Evolutionary conservation across 2,329 filamentous ascomycete species (phyloP).

Genomic region (Scedosporium aurantiacum): DNA sequence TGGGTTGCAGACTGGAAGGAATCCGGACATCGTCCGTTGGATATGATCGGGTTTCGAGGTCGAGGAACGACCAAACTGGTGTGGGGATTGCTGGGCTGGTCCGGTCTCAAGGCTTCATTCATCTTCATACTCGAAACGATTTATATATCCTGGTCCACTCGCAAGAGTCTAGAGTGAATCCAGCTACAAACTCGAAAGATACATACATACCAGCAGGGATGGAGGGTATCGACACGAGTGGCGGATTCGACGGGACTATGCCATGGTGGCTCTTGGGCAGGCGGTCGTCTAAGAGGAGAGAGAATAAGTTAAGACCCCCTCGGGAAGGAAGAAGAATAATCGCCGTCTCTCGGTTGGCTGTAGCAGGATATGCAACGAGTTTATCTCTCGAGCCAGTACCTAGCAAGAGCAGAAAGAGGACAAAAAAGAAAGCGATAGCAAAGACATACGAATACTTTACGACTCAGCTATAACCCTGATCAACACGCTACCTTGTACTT

Average conservation of each 20-base stretch:
- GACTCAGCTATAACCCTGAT: slow-evolving; percentile 24
- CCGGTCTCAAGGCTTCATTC: background rate
- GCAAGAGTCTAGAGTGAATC: background rate
- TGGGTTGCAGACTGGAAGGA: background rate
- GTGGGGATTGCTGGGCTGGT: background rate
- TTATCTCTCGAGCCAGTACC: slow-evolving; percentile 27
- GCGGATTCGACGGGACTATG: background rate
- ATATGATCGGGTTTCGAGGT: background rate
- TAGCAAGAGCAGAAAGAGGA: slow-evolving; percentile 39
- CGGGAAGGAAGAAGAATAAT: background rate
- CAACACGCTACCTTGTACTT: slow-evolving; percentile 17
- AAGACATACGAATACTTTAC: slow-evolving; percentile 24
- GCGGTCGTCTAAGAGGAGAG: background rate
- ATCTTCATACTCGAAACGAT: background rate
- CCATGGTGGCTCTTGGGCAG: background rate
- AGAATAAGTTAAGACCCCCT: background rate
- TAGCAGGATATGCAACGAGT: slow-evolving; percentile 37
- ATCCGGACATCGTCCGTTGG: background rate
- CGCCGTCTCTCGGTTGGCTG: slow-evolving; percentile 32
- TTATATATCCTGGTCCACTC: background rate
- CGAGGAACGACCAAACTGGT: background rate
- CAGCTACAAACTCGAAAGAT: background rate
- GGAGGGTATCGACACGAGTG: background rate
- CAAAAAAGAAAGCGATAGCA: slow-evolving; percentile 51
- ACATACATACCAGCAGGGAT: background rate